phyloP scores from a whole-genome alignment of 2,329 filamentous ascomycete species.

The Tolypocladium cylindrosporum region DNA sequence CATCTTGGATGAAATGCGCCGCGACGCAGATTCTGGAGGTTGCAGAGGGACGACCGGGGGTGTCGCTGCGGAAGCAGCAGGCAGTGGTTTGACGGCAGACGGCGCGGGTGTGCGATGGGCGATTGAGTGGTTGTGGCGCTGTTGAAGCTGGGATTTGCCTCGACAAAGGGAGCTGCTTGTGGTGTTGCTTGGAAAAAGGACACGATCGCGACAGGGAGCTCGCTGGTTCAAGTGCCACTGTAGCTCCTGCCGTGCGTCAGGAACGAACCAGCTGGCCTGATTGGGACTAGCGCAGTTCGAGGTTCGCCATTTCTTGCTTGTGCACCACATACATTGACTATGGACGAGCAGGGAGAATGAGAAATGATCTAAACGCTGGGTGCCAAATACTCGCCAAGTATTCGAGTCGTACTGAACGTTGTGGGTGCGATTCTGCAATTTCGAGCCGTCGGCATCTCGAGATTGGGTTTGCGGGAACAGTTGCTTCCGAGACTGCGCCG shows the following conservation, averaged over 20 bases:
- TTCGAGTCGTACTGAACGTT: not conserved
- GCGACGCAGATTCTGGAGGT: not conserved
- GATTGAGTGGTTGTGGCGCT: not conserved
- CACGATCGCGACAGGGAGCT: slow-evolving; percentile 5
- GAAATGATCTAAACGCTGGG: not conserved
- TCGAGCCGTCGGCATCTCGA: not conserved
- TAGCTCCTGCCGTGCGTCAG: not conserved
- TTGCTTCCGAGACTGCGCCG: not conserved
- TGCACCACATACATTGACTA: not conserved
- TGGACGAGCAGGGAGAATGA: not conserved
- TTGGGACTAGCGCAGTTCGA: slow-evolving; percentile 1
- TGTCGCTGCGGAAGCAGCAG: not conserved
- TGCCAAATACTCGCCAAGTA: too few species aligned
- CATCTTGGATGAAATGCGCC: slow-evolving; percentile 22
- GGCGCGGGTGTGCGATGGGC: not conserved
- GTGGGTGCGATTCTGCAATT: too few species aligned
- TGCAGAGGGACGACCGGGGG: not conserved
- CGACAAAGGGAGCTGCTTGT: not conserved
- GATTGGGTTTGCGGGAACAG: not conserved
- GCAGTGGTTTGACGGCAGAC: not conserved
- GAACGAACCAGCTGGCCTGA: not conserved
- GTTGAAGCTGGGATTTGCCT: not conserved
- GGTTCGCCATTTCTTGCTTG: not conserved
- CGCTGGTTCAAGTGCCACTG: not conserved
- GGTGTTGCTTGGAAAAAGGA: slow-evolving; percentile 2